Evolutionary conservation across 768 basidiomycete genomes (phyloP).

Genomic region (Pulveroboletus frians): DNA sequence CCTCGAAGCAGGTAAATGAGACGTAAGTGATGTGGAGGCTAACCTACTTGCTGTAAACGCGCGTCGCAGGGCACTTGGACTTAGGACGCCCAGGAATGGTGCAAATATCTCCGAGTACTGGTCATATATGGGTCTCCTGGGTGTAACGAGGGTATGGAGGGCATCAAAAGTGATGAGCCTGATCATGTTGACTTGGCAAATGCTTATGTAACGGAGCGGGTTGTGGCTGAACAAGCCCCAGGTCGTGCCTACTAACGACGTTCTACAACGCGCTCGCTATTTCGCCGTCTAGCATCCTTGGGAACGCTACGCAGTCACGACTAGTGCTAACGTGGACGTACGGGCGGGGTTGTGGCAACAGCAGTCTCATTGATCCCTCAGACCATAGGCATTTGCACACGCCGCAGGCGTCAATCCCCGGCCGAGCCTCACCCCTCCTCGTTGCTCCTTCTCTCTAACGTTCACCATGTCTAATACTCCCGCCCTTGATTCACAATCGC

Average conservation of each 20-base stretch:
- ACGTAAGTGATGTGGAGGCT: background rate
- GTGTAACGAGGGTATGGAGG: slow-evolving; percentile 68
- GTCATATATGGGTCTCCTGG: slow-evolving; percentile 60
- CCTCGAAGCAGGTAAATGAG: slow-evolving; percentile 28
- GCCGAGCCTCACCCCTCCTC: slow-evolving; percentile 10
- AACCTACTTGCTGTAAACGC: slow-evolving; percentile 57
- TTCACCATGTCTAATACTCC: slow-evolving; percentile 26
- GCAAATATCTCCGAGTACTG: slow-evolving; percentile 60
- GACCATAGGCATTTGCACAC: slow-evolving; percentile 16
- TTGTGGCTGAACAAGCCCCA: background rate
- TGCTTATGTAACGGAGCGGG: background rate
- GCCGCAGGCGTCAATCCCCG: slow-evolving; percentile 28
- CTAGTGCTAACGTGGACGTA: slow-evolving; percentile 17
- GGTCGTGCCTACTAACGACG: background rate
- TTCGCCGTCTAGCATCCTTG: background rate
- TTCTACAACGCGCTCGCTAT: slow-evolving; percentile 1
- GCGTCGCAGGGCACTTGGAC: slow-evolving; percentile 44
- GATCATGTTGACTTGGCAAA: slow-evolving; percentile 30
- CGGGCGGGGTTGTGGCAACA: slow-evolving; percentile 13
- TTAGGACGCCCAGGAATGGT: slow-evolving; percentile 59
- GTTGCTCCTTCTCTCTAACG: slow-evolving; percentile 13
- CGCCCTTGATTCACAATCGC: slow-evolving; percentile 29
- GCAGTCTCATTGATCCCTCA: slow-evolving; percentile 11
- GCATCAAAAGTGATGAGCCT: slow-evolving; percentile 76
- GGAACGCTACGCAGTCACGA: slow-evolving; percentile 12